phyloP scores from a whole-genome alignment of 1,284 basidiomycete genomes.

The Pseudozyma sp. region DNA sequence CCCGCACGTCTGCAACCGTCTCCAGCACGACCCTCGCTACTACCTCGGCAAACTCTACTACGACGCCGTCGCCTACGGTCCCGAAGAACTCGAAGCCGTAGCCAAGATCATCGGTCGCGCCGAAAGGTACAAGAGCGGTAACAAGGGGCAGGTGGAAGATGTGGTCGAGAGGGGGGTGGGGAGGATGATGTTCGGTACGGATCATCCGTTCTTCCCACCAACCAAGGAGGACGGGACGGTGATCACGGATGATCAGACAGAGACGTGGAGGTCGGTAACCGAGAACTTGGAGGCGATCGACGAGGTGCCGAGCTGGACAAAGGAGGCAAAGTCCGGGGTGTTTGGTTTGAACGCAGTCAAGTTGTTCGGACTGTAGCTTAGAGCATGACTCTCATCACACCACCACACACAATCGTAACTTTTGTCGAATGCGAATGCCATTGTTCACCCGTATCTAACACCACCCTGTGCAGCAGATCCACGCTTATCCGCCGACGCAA shows the following conservation, averaged over 20 bases:
- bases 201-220: constrained; percentile 90
- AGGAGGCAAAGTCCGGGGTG: constrained; percentile 18
- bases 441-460: constrained; percentile 22
- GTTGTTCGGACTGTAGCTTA: constrained; percentile 22
- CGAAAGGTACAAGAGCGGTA: constrained; percentile 68
- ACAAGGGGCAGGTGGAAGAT: not conserved
- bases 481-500: constrained; percentile 9
- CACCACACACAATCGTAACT: too few relatives aligned
- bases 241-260: constrained; percentile 63
- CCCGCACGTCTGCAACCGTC: constrained; percentile 78
- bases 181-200: constrained; percentile 83
- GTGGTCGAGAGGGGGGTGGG: constrained; percentile 70
- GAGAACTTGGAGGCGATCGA: constrained; percentile 84
- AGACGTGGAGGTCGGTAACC: constrained; percentile 80
- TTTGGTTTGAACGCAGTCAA: constrained; percentile 25
- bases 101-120: constrained; percentile 78
- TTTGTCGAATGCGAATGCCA: too few relatives aligned
- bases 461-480: not conserved
- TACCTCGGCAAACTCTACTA: constrained; percentile 79
- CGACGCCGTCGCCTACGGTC: constrained; percentile 84
- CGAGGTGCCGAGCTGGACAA: constrained; percentile 69
- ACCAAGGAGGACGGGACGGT: constrained; percentile 70
- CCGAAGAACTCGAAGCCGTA: constrained; percentile 82
- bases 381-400: too few relatives aligned
- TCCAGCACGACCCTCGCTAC: constrained; percentile 83